Evolutionary conservation across 352 stramenopile genomes (phyloP).

Genomic region (Pythium chondricola): DNA sequence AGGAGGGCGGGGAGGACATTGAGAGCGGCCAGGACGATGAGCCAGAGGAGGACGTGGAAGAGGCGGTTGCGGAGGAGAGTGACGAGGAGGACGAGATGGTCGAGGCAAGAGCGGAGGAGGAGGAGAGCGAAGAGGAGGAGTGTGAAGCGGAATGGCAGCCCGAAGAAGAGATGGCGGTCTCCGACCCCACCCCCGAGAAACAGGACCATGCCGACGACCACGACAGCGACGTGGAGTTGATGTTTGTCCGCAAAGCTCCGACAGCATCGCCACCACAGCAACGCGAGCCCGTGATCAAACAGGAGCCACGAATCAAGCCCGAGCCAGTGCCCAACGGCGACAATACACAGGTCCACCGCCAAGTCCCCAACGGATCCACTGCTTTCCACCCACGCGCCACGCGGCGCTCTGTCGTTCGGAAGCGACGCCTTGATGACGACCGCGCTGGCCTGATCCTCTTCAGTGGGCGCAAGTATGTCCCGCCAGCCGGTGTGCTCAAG

Average conservation of each 20-base stretch:
- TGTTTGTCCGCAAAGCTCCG: no score
- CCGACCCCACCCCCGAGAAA: conserved; percentile 22
- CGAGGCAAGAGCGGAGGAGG: conserved; percentile 15
- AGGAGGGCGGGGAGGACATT: neutral
- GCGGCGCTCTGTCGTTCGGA: conserved; percentile 5
- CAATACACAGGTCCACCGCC: neutral
- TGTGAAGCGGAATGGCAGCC: conserved; percentile 25
- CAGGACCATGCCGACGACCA: neutral
- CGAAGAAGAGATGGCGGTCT: neutral
- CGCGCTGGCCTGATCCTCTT: conserved; percentile 67
- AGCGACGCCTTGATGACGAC: conserved; percentile 39
- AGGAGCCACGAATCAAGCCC: neutral
- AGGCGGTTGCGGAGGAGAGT: neutral
- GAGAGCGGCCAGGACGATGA: neutral
- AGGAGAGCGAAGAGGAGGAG: conserved; percentile 13
- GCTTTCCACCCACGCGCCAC: conserved; percentile 3
- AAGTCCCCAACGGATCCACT: neutral
- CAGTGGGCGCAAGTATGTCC: conserved; percentile 44
- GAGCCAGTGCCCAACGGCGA: neutral
- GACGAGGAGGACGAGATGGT: neutral
- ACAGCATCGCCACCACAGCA: neutral
- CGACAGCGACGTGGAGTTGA: neutral
- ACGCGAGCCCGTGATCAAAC: neutral
- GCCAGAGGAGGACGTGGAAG: neutral
- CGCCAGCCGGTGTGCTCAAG: conserved; percentile 37